phyloP scores from a whole-genome alignment of 768 basidiomycete species.

The Lentinus tigrinus region DNA sequence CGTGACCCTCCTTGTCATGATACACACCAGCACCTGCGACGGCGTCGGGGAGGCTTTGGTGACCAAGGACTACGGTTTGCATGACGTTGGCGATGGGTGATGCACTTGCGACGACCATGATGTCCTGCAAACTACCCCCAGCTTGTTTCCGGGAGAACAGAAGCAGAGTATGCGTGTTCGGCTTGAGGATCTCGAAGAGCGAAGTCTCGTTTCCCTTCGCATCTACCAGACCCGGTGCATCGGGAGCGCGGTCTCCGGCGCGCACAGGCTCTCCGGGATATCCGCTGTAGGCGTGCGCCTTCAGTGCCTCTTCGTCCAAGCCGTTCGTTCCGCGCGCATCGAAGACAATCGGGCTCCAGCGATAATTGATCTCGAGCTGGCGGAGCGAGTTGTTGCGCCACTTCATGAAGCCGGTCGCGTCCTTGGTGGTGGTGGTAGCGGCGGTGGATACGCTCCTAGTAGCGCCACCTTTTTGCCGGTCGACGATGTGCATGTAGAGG shows the following conservation, averaged over 20 bases:
- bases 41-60: neutral
- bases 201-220: slow-evolving; percentile 4
- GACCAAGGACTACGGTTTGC: neutral
- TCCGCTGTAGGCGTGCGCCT: slow-evolving; percentile 18
- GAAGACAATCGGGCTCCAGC: slow-evolving; percentile 47
- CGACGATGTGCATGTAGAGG: slow-evolving; percentile 7
- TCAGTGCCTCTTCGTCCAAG: slow-evolving; percentile 17
- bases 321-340: slow-evolving; percentile 32
- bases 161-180: slow-evolving; percentile 30
- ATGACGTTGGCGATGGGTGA: neutral
- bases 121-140: neutral
- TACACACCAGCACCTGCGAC: neutral
- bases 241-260: slow-evolving; percentile 49
- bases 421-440: neutral
- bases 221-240: slow-evolving; percentile 34
- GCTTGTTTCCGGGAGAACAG: slow-evolving; percentile 24
- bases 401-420: slow-evolving; percentile 21
- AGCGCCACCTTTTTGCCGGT: neutral
- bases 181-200: slow-evolving; percentile 30
- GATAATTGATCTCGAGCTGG: slow-evolving; percentile 56
- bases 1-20: slow-evolving; percentile 12
- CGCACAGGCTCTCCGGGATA: slow-evolving; percentile 21
- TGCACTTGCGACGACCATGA: neutral
- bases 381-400: slow-evolving; percentile 24
- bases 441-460: neutral